Evolutionary conservation across 257 asterid genomes (phyloP), one percentile per base, ranked within the genome.

Genomic region (Vinca minor): DNA sequence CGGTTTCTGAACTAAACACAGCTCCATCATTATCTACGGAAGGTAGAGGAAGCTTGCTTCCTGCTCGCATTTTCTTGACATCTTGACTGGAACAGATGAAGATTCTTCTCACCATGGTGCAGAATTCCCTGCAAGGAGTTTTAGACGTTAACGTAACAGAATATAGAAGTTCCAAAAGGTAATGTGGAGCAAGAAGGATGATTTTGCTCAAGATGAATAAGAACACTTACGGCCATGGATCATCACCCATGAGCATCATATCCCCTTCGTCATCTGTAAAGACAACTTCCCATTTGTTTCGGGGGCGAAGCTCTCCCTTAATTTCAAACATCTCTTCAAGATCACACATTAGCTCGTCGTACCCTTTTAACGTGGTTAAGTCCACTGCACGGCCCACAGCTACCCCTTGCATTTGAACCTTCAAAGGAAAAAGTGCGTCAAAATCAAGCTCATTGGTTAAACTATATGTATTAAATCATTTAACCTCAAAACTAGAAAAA

Each of bases 371-470:
- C 17, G 69, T 68, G 44, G 77, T 78, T 75, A 93, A 82, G 75
- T 93, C 99, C 66, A 93, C 94, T 3, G 97, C 97, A 44, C 96
- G 92, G 0, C 99, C 96, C 13, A 93, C 94, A 3, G 94, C 96
- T 32, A 93, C 83, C 62, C 97, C 99, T 85, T 93, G 93, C 99
- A 93, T 93, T 80, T 89, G 99, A 63, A 89, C 96, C 99, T 93
- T 70, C 50, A 42, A 31, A 32, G 7, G 18, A n/a, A 49, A 48
- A 66, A 45, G 61, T 68, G 56, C 69, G 71, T 26, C 48, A 62
- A 64, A 71, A 58, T 59, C 57, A 48, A 69, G 39, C 56, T 31
- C 8, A 17, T 3, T 1, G 20, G 14, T 32, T 36, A 50, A 39
- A 67, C n/a, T 59, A 48, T 61, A n/a, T n/a, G n/a, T n/a, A n/a